Percentiles rank a stretch among this genome's conserved stretches.
Evolutionary conservation across 2,329 filamentous ascomycete species (phyloP).

Genomic region (Cladosporium sp.): DNA sequence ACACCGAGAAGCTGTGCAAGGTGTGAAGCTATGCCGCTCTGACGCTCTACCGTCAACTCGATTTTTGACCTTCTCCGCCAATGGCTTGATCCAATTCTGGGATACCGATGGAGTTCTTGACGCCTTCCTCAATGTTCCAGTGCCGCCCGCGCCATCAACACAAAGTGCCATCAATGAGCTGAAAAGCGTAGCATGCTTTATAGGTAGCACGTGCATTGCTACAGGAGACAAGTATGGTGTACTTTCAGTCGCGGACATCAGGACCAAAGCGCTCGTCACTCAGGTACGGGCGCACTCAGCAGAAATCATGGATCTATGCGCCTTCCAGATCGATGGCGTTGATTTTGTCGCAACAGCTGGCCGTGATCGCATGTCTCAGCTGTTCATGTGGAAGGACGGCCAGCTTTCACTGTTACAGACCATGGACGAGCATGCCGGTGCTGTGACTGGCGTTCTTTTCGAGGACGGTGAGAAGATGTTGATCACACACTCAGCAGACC

Average conservation of each 20-base stretch:
- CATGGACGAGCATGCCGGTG: conserved; percentile 83
- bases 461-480: conserved; percentile 58
- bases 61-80: conserved; percentile 86
- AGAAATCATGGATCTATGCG: conserved; percentile 76
- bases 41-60: conserved; percentile 60
- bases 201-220: conserved; percentile 63
- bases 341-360: conserved; percentile 77
- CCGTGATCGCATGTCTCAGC: conserved; percentile 84
- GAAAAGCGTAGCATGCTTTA: conserved; percentile 55
- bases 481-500: conserved; percentile 82
- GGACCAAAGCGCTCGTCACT: conserved; percentile 58
- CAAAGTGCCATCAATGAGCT: conserved; percentile 48
- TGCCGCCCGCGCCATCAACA: conserved; percentile 34
- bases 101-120: conserved; percentile 65
- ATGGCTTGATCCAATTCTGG: conserved; percentile 82
- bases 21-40: conserved; percentile 62
- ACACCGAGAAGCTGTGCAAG: conserved; percentile 60
- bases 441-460: conserved; percentile 71
- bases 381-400: conserved; percentile 62
- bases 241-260: conserved; percentile 55
- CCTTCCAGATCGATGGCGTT: conserved; percentile 59
- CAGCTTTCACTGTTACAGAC: conserved; percentile 74
- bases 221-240: conserved; percentile 85
- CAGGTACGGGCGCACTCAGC: conserved; percentile 81
- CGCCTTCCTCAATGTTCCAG: conserved; percentile 59